These are phyloP conservation scores for Polyporus tsugae DNA, from an alignment of 1,284 basidiomycete species.

Conservation along the genomic window DNA sequence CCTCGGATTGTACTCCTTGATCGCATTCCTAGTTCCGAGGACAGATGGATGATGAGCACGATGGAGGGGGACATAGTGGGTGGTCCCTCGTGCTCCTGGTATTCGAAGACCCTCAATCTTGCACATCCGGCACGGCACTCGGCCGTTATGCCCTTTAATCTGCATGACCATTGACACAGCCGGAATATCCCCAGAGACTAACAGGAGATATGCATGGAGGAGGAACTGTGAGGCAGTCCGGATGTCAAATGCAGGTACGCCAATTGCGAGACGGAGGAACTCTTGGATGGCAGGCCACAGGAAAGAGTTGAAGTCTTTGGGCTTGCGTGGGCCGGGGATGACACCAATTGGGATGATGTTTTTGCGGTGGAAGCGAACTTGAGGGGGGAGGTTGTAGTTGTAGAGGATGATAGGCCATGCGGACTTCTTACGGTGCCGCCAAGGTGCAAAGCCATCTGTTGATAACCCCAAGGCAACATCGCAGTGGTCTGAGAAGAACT, in stretches of 20 bases:
- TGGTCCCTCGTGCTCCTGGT: constrained; percentile 39
- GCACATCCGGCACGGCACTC: constrained; percentile 54
- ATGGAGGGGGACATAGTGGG: constrained; percentile 45
- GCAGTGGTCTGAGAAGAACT: constrained; percentile 36
- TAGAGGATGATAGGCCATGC: constrained; percentile 52
- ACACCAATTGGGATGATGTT: constrained; percentile 48
- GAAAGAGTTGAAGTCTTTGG: constrained; percentile 51
- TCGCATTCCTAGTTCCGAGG: background rate
- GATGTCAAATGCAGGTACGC: constrained; percentile 47
- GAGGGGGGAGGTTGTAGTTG: constrained; percentile 50
- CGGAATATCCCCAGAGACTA: constrained; percentile 55
- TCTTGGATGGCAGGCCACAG: constrained; percentile 49
- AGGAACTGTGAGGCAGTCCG: constrained; percentile 38
- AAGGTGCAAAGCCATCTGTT: constrained; percentile 49
- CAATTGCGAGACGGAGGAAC: constrained; percentile 44
- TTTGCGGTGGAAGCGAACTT: constrained; percentile 40
- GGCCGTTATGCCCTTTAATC: constrained; percentile 57
- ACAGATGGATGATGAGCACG: constrained; percentile 22
- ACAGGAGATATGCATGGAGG: constrained; percentile 49
- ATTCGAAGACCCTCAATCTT: constrained; percentile 46
- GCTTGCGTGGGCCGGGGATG: constrained; percentile 54
- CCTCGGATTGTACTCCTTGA: constrained; percentile 41
- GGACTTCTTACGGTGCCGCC: constrained; percentile 45
- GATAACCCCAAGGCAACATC: constrained; percentile 44
- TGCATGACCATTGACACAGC: constrained; percentile 53